Conservation (phyloP, 208 protist genomes). For the Herpetomonas muscarum region DNA sequence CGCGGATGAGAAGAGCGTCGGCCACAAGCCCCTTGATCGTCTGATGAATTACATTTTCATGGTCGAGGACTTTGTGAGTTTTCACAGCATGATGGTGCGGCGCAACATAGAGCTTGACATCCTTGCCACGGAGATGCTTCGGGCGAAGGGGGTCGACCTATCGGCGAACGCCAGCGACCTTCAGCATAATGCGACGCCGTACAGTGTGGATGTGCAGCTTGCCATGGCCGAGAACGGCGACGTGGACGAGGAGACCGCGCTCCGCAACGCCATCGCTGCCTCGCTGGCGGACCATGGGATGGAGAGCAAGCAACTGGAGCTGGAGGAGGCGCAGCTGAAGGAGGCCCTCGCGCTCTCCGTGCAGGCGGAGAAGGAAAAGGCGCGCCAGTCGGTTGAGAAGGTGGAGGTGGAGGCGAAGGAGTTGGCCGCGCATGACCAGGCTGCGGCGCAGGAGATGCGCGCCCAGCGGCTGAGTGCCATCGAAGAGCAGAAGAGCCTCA, state of each 20-base stretch:
- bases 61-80: conserved; percentile 86
- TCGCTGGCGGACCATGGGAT: conserved; percentile 54
- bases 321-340: conserved; percentile 73
- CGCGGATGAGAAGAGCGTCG: conserved; percentile 3
- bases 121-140: conserved; percentile 47
- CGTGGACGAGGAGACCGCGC: conserved; percentile 66
- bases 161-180: background rate
- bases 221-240: conserved; percentile 41
- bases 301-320: conserved; percentile 27
- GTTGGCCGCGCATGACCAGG: conserved; percentile 3
- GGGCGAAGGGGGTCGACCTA: conserved; percentile 13
- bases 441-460: conserved; percentile 10
- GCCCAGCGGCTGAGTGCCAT: conserved; percentile 33
- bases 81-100: conserved; percentile 89
- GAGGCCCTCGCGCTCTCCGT: conserved; percentile 56
- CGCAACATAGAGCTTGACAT: conserved; percentile 91
- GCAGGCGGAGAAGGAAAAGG: conserved; percentile 37
- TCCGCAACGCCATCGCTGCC: conserved; percentile 63
- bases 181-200: background rate
- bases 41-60: conserved; percentile 74
- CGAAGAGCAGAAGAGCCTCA: conserved; percentile 47
- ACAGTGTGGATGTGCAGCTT: background rate
- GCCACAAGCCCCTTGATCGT: conserved; percentile 26
- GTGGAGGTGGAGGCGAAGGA: conserved; percentile 22
- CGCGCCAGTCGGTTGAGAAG: conserved; percentile 7